Base-by-base conservation (phyloP, 805 yeast species). In the Saccharomyces kudriavzevii region DNA sequence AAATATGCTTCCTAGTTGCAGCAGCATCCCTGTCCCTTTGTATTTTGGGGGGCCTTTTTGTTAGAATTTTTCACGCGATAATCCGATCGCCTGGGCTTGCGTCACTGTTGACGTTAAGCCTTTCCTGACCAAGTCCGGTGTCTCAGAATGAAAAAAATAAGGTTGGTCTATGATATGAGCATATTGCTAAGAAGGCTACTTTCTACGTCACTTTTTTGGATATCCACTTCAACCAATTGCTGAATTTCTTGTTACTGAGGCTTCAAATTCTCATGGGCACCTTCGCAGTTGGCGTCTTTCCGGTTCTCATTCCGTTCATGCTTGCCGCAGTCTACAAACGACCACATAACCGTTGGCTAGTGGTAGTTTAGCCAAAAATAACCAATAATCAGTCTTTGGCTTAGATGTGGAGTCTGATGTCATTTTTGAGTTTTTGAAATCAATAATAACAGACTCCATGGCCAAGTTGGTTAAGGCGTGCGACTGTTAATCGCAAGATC, bases 401-500 rank as follows among this genome's bases (percentile, higher is more conserved):
- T n/a, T n/a, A n/a, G n/a, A n/a, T n/a, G 29, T 27, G 29, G 10
- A 27, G 10, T 11, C 29, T 27, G 5, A 4, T 4, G 2, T 8
- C 5, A 11, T 27, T 8, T 27, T 27, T 27, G 11, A 30, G 11
- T 13, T 4, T 6, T 13, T 13, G 5, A 31, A 31, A 35, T n/a
- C 22, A 35, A 17, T 4, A 35, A 35, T 1, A 8, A 46, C 31
- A 47, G 79, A 75, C 78, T 75, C 70, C 78, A 74, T 76, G 80
- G 80, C 81, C 81, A 77, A 77, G 81, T 71, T 77, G 80, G 80
- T 72, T 76, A 77, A 77, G 80, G 80, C 81, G 79, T 77, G 80
- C 80, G 81, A 77, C 81, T 77, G 81, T 77, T 77, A 77, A 77
- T 77, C 81, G 80, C 80, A 77, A 77, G 81, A 77, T 75, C 81